A percentile compares a stretch with the other conserved stretches of the same genome.
Conservation (phyloP, 257 asterid species). For the Penstemon newberryi region DNA sequence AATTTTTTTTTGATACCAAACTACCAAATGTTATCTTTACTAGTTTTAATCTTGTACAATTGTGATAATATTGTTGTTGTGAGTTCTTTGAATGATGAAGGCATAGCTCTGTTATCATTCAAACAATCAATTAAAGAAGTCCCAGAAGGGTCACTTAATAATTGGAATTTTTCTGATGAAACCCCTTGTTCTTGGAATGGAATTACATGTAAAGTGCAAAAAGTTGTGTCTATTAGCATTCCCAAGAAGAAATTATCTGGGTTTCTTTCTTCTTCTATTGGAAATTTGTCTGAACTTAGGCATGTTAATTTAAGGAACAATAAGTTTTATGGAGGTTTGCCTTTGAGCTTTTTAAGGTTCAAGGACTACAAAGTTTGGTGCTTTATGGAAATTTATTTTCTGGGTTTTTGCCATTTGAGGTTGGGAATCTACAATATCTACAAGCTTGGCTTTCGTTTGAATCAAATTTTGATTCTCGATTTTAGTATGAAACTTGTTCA, state of each 20-base stretch:
- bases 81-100: slow-evolving; percentile 69
- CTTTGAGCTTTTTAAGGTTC: slow-evolving; percentile 52
- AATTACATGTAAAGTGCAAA: slow-evolving; percentile 66
- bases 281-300: slow-evolving; percentile 71
- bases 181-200: slow-evolving; percentile 97
- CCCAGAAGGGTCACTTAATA: slow-evolving; percentile 66
- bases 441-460: slow-evolving; percentile 27
- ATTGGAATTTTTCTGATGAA: slow-evolving; percentile 73
- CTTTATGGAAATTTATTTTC: slow-evolving; percentile 73
- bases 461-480: no score
- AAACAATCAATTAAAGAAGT: slow-evolving; percentile 57
- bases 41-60: slow-evolving; percentile 28
- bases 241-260: slow-evolving; percentile 76
- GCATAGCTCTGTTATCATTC: slow-evolving; percentile 63
- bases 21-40: slow-evolving; percentile 41
- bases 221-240: slow-evolving; percentile 62
- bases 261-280: slow-evolving; percentile 64
- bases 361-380: slow-evolving; percentile 76
- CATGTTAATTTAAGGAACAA: slow-evolving; percentile 77
- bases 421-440: slow-evolving; percentile 65
- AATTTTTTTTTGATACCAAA: no score
- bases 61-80: slow-evolving; percentile 35
- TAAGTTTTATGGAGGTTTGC: slow-evolving; percentile 55
- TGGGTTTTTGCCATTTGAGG: slow-evolving; percentile 67
- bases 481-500: no score